Evolutionary conservation across 441 rosid genomes (phyloP).

Genomic region (Adansonia grandidieri): DNA sequence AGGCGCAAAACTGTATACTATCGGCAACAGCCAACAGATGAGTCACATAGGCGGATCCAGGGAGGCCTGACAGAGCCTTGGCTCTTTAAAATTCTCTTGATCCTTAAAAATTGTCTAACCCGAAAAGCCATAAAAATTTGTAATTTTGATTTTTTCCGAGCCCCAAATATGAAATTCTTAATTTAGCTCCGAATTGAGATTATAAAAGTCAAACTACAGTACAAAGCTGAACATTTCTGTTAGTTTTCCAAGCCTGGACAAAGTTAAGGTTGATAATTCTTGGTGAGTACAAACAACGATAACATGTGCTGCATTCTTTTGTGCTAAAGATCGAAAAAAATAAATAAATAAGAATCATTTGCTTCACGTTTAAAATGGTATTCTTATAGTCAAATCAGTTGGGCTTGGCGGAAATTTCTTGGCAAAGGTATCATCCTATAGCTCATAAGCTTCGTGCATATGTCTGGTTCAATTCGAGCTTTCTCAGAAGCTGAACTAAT

Average conservation of each 20-base stretch:
- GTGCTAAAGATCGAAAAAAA: background rate
- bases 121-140: no score
- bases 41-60: no score
- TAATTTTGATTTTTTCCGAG: no score
- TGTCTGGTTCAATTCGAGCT: background rate
- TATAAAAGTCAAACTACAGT: background rate
- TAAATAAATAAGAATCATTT: background rate
- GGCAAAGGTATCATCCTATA: background rate
- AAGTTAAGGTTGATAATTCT: background rate
- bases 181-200: background rate
- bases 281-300: background rate
- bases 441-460: background rate
- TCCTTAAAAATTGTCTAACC: no score
- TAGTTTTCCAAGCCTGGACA: background rate
- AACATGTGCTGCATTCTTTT: no score
- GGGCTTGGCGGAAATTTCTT: background rate
- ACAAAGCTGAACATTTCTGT: background rate
- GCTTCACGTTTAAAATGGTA: slow-evolving; percentile 11
- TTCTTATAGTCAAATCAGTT: background rate
- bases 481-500: background rate
- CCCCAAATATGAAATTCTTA: no score
- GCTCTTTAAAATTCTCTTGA: no score
- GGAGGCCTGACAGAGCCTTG: no score
- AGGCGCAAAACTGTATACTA: background rate
- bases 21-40: background rate